These are phyloP conservation scores for Plasmodium reichenowi DNA, from an alignment of 169 alveolate genomes.

Conservation along the genomic window DNA sequence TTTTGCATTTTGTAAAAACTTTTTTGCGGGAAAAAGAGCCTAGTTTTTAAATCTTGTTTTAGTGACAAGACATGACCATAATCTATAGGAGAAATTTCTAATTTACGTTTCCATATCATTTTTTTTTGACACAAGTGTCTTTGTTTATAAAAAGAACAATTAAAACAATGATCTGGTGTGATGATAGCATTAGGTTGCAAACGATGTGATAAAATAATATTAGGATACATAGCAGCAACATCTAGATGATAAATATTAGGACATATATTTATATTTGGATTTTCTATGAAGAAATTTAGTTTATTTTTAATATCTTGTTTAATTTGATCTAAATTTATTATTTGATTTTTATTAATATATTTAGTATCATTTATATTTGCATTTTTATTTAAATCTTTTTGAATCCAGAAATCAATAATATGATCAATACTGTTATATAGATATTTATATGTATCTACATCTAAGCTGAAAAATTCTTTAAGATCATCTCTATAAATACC, in stretches of 20 bases:
- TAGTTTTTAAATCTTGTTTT: conserved; percentile 79
- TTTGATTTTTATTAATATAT: conserved; percentile 50
- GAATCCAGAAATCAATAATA: conserved; percentile 87
- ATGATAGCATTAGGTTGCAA: conserved; percentile 99
- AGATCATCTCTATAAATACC: conserved; percentile 98
- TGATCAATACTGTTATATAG: conserved; percentile 89
- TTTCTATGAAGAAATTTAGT: conserved; percentile 56
- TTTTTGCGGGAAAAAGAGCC: conserved; percentile 77
- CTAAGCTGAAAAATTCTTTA: conserved; percentile 93
- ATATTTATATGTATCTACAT: conserved; percentile 89
- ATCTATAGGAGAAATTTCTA: conserved; percentile 92
- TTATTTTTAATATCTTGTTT: conserved; percentile 31
- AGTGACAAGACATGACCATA: conserved; percentile 83
- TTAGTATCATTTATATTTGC: conserved; percentile 23
- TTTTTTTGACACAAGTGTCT: conserved; percentile 90
- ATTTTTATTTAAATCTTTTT: conserved; percentile 78
- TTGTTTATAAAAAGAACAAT: conserved; percentile 95
- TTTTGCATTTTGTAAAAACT: conserved; percentile 40
- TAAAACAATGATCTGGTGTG: conserved; percentile 93
- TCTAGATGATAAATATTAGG: conserved; percentile 98
- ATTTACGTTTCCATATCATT: conserved; percentile 96
- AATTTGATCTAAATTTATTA: conserved; percentile 45
- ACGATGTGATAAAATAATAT: conserved; percentile 98
- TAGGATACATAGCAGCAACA: conserved; percentile 99
- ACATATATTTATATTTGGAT: conserved; percentile 75